phyloP scores from a whole-genome alignment of 306 rosid genomes.

The Cucurbita maxima region DNA sequence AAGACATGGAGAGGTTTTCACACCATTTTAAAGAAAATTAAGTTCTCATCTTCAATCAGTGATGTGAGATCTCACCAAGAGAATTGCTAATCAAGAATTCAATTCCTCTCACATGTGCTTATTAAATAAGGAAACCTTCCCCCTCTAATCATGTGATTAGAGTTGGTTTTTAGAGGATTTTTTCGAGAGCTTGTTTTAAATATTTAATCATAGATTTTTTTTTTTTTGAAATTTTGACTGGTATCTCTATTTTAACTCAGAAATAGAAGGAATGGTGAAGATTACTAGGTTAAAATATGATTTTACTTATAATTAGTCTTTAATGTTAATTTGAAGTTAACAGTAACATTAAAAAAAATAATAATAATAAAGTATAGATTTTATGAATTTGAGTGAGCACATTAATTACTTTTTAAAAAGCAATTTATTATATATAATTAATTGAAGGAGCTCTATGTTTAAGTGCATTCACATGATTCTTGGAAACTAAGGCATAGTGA shows the following conservation, averaged over 20 bases:
- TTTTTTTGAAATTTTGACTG: neutral
- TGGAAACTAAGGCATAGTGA: slow-evolving; percentile 18
- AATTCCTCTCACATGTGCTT: neutral
- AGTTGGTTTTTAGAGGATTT: neutral
- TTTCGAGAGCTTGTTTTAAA: neutral
- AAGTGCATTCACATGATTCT: slow-evolving; percentile 60
- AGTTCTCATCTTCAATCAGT: too few species aligned
- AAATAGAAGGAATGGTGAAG: neutral
- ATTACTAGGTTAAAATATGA: too few species aligned
- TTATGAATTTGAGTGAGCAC: neutral
- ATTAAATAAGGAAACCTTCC: neutral
- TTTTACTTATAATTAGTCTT: neutral
- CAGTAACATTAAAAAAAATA: too few species aligned
- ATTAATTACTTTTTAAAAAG: neutral
- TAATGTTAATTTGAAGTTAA: too few species aligned
- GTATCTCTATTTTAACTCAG: neutral
- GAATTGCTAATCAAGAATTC: neutral
- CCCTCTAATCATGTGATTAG: neutral
- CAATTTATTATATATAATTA: neutral
- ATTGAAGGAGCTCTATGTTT: slow-evolving; percentile 1
- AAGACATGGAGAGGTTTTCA: too few species aligned
- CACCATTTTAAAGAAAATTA: too few species aligned
- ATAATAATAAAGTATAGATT: too few species aligned
- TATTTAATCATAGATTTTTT: neutral
- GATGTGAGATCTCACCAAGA: too few species aligned